Evolutionary conservation across 1,284 basidiomycete species (phyloP), one percentile per base, ranked within the genome.

Genomic region (Moniliophthora roreri): DNA sequence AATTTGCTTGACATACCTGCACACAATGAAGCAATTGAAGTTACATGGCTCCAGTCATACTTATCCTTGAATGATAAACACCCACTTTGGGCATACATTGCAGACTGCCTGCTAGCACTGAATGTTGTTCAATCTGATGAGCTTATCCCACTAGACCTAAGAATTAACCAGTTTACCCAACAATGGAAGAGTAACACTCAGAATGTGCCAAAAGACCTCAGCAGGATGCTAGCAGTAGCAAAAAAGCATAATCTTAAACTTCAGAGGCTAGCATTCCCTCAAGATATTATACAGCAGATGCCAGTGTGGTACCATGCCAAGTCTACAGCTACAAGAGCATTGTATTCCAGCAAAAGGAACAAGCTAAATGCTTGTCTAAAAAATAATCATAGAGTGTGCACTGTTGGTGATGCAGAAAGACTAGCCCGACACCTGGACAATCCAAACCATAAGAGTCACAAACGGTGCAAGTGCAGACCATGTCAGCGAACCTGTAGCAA

Each of bases 21-120:
- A 0, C 16, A 53, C 11, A 58, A 58, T 24, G 45, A 58, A 38
- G 54, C 56, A 0, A 58, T 58, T 1, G 40, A 47, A 3, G 23
- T 58, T 0, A 48, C 26, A 23, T 55, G 56, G 53, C 2, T 52
- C 9, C n/a, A 37, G 5, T 15, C 26, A 20, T 58, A 52, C 46
- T n/a, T n/a, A n/a, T n/a, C n/a, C n/a, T 16, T 44, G 10, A 20
- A 44, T 3, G 4, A 4, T 3, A 13, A 20, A 4, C 2, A 21
- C 1, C 18, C 41, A 6, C 20, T 21, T 1, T 44, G 41, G 41
- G 41, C 41, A 28, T 20, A 23, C 15, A 23, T 44, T 24, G 41
- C 23, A 2, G 41, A 44, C 23, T 21, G n/a, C 3, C 16, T 3
- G 3, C 20, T 44, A 13, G 41, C 16, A 3, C 41, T 23, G 1